These are phyloP conservation scores for Citrus hindsii DNA, from an alignment of 345 rosid genomes.

Conservation along the genomic window DNA sequence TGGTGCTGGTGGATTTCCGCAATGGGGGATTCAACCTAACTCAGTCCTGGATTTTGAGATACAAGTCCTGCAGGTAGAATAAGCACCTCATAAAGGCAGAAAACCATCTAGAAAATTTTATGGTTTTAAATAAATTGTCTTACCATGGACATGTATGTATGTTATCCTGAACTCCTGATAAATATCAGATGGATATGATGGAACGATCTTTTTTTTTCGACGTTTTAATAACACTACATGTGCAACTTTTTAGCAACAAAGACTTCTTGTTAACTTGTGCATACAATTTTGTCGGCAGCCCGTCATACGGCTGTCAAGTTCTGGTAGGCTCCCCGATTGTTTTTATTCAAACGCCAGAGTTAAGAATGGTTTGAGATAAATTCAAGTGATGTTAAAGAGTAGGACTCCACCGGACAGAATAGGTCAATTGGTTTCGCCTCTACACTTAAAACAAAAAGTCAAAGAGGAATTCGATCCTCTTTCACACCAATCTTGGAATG, in stretches of 20 bases:
- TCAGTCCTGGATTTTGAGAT: conserved; percentile 84
- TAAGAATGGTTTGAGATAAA: not conserved
- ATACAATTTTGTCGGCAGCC: not conserved
- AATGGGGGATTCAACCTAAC: conserved; percentile 90
- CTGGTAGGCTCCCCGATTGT: not conserved
- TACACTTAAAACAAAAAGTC: too few relatives aligned
- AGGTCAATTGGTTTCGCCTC: not conserved
- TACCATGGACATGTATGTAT: not conserved
- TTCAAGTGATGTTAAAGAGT: not conserved
- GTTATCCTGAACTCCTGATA: not conserved
- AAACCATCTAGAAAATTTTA: not conserved
- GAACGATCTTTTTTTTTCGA: not conserved
- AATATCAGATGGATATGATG: not conserved
- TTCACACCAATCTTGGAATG: too few relatives aligned
- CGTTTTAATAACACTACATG: not conserved
- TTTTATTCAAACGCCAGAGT: not conserved
- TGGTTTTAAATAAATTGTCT: conserved; percentile 4
- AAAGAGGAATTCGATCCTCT: not conserved
- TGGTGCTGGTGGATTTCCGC: conserved; percentile 74
- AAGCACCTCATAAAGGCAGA: conserved; percentile 12
- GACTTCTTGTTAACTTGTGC: not conserved
- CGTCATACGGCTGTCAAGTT: not conserved
- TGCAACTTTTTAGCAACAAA: not conserved
- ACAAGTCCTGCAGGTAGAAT: conserved; percentile 65
- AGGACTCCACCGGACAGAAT: too few relatives aligned